These are phyloP conservation scores for Paramarasmius palmivorus DNA, from an alignment of 1,284 basidiomycete species.

Conservation along the genomic window DNA sequence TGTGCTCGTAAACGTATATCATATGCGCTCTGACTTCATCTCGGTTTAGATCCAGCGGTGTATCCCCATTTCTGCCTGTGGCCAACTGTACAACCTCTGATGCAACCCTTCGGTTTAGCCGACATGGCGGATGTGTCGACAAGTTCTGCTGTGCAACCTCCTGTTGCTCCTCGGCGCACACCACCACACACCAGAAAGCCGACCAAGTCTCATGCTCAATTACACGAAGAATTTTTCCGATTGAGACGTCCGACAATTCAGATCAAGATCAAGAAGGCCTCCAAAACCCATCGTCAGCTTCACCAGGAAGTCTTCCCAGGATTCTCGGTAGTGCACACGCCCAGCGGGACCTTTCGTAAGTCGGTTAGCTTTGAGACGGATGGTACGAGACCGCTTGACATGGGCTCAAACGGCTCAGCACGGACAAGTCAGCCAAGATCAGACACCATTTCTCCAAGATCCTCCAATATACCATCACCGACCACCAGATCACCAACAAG, in stretches of 20 bases:
- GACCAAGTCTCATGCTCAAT: neutral
- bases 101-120: constrained; percentile 4
- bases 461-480: too few relatives aligned
- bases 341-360: constrained; percentile 2
- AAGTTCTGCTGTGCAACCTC: neutral
- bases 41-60: constrained; percentile 23
- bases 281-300: constrained; percentile 1
- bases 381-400: too few relatives aligned
- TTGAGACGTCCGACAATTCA: neutral
- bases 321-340: constrained; percentile 1
- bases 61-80: constrained; percentile 19
- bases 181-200: too few relatives aligned
- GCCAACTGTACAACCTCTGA: neutral
- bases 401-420: too few relatives aligned
- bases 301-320: constrained; percentile 7
- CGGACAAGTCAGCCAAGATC: too few relatives aligned
- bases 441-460: too few relatives aligned
- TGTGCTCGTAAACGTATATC: neutral
- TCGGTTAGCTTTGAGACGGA: neutral
- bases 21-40: neutral
- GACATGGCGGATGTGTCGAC: constrained; percentile 19
- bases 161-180: neutral
- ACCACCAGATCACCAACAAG: constrained; percentile 4
- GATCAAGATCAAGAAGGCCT: neutral
- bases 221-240: neutral